These are phyloP conservation scores for Ambrosiella cleistominuta DNA, from an alignment of 2,329 filamentous ascomycete species.

Conservation along the genomic window DNA sequence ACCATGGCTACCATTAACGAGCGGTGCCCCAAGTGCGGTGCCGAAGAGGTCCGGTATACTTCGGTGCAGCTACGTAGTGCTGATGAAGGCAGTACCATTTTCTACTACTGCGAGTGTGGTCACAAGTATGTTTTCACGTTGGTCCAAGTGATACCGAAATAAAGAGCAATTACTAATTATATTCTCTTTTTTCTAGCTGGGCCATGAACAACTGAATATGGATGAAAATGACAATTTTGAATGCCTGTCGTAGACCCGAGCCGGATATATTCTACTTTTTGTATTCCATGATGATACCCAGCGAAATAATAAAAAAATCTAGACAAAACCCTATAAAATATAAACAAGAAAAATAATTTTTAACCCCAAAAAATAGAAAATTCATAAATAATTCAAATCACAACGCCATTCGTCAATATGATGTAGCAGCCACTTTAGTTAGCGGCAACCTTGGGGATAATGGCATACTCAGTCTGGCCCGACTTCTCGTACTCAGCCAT, in stretches of 20 bases:
- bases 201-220: constrained; percentile 39
- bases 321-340: constrained; percentile 9
- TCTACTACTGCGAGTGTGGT: constrained; percentile 77
- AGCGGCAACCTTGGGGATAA: constrained; percentile 50
- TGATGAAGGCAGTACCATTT: constrained; percentile 86
- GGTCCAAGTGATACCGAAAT: background rate
- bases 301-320: constrained; percentile 13
- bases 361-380: background rate
- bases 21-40: constrained; percentile 65
- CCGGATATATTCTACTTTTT: constrained; percentile 8
- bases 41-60: constrained; percentile 67
- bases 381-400: background rate
- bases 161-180: constrained; percentile 15
- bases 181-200: constrained; percentile 23
- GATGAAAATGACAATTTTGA: background rate
- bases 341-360: constrained; percentile 9
- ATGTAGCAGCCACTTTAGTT: constrained; percentile 16
- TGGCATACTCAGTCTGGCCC: constrained; percentile 75
- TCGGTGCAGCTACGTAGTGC: constrained; percentile 76
- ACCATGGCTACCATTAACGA: constrained; percentile 51
- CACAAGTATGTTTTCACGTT: constrained; percentile 43
- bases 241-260: constrained; percentile 5
- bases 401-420: background rate
- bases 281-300: constrained; percentile 13
- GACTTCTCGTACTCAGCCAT: constrained; percentile 96